These are phyloP conservation scores for Sambucus nigra DNA, from an alignment of 129 eudicot species.

Conservation along the genomic window DNA sequence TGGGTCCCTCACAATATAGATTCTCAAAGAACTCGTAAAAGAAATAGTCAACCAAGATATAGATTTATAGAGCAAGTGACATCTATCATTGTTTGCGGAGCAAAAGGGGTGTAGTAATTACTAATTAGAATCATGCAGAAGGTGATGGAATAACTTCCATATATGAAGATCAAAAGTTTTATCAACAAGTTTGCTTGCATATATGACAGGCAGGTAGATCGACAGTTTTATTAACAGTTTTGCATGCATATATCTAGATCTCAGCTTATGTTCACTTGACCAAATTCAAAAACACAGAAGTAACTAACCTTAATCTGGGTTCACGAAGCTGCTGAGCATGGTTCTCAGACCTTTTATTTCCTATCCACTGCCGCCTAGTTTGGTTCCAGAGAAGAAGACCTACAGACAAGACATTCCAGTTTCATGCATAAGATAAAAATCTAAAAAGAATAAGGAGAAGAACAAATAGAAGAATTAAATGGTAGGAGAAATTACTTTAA, in stretches of 20 bases:
- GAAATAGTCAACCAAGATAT: neutral
- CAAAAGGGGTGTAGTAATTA: neutral
- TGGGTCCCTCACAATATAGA: neutral
- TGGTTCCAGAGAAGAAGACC: constrained; percentile 80
- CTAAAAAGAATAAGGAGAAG: neutral
- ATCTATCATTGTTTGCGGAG: neutral
- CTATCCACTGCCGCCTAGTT: constrained; percentile 71
- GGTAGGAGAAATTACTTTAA: neutral
- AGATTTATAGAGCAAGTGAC: neutral
- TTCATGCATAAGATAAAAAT: neutral
- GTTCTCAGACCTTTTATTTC: constrained; percentile 29
- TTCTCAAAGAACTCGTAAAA: neutral
- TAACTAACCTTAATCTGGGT: constrained; percentile 68
- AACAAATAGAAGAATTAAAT: neutral
- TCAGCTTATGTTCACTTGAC: neutral
- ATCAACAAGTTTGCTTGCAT: neutral
- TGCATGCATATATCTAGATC: neutral
- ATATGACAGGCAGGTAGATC: neutral
- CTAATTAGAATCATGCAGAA: too few species aligned
- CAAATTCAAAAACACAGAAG: neutral
- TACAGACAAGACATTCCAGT: constrained; percentile 16
- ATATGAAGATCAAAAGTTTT: too few species aligned
- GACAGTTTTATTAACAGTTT: too few species aligned
- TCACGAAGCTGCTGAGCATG: constrained; percentile 27
- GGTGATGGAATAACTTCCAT: neutral